These are phyloP conservation scores for Cenchrus americanus DNA, from an alignment of 176 grass and related monocot species.

Conservation along the genomic window DNA sequence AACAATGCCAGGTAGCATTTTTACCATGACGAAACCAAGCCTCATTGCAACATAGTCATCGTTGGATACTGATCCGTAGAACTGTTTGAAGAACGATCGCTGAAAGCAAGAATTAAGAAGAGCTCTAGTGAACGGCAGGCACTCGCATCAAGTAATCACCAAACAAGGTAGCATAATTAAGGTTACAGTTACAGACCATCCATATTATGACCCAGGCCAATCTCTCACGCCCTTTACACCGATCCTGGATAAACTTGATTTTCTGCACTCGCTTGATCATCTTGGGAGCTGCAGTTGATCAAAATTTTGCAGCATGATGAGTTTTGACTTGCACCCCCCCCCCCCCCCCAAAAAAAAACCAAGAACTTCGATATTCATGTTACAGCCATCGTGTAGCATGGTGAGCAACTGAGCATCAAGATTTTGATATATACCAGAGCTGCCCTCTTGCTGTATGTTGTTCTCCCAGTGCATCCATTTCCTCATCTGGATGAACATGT, in stretches of 20 bases:
- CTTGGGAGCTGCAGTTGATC: conserved; percentile 28
- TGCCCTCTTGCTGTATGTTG: conserved; percentile 38
- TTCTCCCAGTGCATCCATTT: conserved; percentile 72
- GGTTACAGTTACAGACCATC: conserved; percentile 27
- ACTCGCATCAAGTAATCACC: background rate
- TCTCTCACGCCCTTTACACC: conserved; percentile 42
- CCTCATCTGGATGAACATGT: conserved; percentile 56
- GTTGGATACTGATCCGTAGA: conserved; percentile 70
- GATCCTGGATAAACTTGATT: conserved; percentile 50
- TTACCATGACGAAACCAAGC: conserved; percentile 83
- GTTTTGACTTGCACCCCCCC: too few relatives aligned
- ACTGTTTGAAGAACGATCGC: conserved; percentile 90
- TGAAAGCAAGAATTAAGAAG: conserved; percentile 39
- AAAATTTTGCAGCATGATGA: too few relatives aligned
- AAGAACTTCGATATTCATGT: background rate
- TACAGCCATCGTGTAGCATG: background rate
- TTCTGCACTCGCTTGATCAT: conserved; percentile 47
- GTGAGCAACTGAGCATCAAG: too few relatives aligned
- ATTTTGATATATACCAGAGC: conserved; percentile 43
- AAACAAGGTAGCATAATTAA: background rate
- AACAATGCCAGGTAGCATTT: background rate
- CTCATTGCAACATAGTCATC: conserved; percentile 75
- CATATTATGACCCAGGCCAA: conserved; percentile 27
- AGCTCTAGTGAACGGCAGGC: conserved; percentile 9
- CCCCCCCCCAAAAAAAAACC: background rate